Percentiles rank a stretch among this genome's conserved stretches.
Evolutionary conservation across 805 yeast genomes (phyloP).

Genomic region (Kodamaea jinghongensis): DNA sequence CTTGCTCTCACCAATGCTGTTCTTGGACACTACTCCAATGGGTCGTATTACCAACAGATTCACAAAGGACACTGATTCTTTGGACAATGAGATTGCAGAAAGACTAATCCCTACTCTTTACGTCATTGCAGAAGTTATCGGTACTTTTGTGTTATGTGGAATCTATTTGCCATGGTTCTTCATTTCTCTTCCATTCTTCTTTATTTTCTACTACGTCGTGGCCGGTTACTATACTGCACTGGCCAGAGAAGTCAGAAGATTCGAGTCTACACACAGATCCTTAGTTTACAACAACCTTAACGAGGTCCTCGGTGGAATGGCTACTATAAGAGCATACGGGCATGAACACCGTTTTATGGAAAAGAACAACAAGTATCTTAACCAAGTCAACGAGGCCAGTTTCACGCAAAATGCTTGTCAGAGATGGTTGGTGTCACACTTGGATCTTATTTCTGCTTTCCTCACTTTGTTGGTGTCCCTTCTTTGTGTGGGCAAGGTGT

Average conservation of each 20-base stretch:
- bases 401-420: slow-evolving; percentile 61
- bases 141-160: slow-evolving; percentile 61
- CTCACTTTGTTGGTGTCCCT: slow-evolving; percentile 54
- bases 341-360: slow-evolving; percentile 45
- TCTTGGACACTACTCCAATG: slow-evolving; percentile 81
- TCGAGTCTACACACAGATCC: slow-evolving; percentile 71
- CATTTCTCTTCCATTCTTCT: slow-evolving; percentile 56
- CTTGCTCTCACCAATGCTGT: slow-evolving; percentile 79
- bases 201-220: slow-evolving; percentile 39
- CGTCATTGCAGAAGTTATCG: slow-evolving; percentile 52
- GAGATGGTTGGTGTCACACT: slow-evolving; percentile 66
- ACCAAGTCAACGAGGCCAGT: slow-evolving; percentile 67
- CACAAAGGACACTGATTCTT: slow-evolving; percentile 80
- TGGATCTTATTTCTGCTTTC: slow-evolving; percentile 52
- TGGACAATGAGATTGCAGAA: slow-evolving; percentile 77
- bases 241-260: slow-evolving; percentile 70
- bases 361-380: slow-evolving; percentile 45
- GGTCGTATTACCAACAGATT: slow-evolving; percentile 83
- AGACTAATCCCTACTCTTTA: slow-evolving; percentile 59
- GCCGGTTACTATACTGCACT: slow-evolving; percentile 65
- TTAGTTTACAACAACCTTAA: slow-evolving; percentile 68
- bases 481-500: slow-evolving; percentile 58
- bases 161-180: slow-evolving; percentile 76
- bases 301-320: slow-evolving; percentile 64
- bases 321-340: slow-evolving; percentile 60